Base-by-base conservation (phyloP, 345 rosid species). In the Melaleuca alternifolia region DNA sequence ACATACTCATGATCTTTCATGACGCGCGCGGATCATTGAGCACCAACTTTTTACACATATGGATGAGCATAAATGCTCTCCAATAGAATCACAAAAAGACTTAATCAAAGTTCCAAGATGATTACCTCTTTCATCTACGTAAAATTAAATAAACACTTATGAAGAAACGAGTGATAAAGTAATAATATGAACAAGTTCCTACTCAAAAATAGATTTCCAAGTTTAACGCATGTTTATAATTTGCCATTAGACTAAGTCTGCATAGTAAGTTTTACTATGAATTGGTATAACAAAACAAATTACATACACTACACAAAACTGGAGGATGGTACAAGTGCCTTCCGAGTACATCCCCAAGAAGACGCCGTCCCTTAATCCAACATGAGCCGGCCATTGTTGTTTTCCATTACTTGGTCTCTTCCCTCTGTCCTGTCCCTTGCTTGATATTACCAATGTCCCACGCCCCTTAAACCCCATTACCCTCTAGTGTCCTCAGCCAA, bases 401-500 rank as follows among this genome's bases (percentile, higher is more conserved):
- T 11, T 52, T 54, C 18, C 59, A 51, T 50, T n/a, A 9, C 65
- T 16, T 20, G 50, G 85, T 15, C 50, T 54, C 65, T 84, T 84
- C 16, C 81, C 0, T 71, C 48, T 71, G 77, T 1, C 20, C 23
- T 71, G 81, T 71, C 81, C 3, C 23, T 71, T 37, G 48, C 26
- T 71, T 71, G 81, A 71, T 62, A 65, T 30, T 71, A 84, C 86
- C 88, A 75, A 87, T 84, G 88, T 10, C n/a, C 21, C n/a, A 15
- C 26, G 26, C 24, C 48, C 81, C 37, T 71, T 9, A 71, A 18
- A 24, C 81, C 53, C 26, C 79, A 18, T 37, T 71, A 2, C 26
- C 12, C 48, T 71, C 81, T 71, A 13, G 81, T 71, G 48, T 71
- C 48, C 81, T 71, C 81, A 83, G 37, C 85, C 83, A 54, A 16